Conservation (phyloP, 768 basidiomycete genomes). For the Cubamyces sp. region DNA sequence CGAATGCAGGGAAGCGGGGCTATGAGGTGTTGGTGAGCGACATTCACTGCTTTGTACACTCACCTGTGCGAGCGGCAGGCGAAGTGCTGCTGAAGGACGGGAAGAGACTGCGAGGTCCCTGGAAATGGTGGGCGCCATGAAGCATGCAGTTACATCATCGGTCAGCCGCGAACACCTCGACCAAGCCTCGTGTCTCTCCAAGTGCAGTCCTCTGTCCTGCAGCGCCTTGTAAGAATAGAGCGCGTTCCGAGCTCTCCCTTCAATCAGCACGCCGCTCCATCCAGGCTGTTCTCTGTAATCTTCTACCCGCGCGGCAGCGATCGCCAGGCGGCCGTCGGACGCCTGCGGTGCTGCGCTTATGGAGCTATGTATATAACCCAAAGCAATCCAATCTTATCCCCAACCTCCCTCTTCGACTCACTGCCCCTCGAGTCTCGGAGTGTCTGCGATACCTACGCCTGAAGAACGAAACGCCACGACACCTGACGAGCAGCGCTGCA, state of each 20-base stretch:
- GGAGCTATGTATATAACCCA: conserved; percentile 6
- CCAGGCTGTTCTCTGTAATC: conserved; percentile 4
- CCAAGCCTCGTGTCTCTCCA: conserved; percentile 6
- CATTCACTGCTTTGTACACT: not conserved
- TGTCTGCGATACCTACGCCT: too few species aligned
- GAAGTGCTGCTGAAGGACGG: not conserved
- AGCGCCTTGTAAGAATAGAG: conserved; percentile 12
- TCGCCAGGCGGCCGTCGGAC: conserved; percentile 13
- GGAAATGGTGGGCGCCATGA: not conserved
- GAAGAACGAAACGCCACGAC: too few species aligned
- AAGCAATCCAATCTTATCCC: not conserved
- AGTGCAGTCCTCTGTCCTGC: too few species aligned
- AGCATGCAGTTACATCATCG: conserved; percentile 6
- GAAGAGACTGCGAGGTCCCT: not conserved
- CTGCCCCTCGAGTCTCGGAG: not conserved
- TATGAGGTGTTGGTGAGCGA: conserved; percentile 1
- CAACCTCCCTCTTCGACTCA: not conserved
- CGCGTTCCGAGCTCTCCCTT: not conserved
- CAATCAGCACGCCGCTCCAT: conserved; percentile 11
- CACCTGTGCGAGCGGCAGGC: not conserved
- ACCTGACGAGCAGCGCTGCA: too few species aligned
- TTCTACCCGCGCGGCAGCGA: conserved; percentile 10
- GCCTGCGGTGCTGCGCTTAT: conserved; percentile 5
- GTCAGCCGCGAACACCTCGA: conserved; percentile 6
- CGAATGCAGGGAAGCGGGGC: not conserved